Evolutionary conservation across 176 grass and related monocot species (phyloP).

Genomic region (Olyra latifolia): DNA sequence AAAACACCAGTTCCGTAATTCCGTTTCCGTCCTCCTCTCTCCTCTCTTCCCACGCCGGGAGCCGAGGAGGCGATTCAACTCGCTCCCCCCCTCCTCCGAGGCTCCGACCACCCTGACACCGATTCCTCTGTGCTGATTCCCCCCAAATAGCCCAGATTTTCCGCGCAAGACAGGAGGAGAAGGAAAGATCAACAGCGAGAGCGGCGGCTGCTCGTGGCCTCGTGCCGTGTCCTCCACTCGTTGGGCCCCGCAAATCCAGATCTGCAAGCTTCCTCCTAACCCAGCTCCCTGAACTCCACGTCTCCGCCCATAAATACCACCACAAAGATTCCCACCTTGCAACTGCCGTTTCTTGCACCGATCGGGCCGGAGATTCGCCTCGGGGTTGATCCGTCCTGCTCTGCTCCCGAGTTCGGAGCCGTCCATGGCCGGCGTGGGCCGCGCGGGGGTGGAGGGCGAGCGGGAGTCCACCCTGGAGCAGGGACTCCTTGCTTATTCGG

Average conservation of each 20-base stretch:
- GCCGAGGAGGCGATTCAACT: too few species aligned
- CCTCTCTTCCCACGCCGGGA: too few species aligned
- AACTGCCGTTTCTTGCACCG: neutral
- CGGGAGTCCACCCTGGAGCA: conserved; percentile 36
- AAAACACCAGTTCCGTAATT: too few species aligned
- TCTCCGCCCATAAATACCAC: conserved; percentile 2
- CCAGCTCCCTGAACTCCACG: too few species aligned
- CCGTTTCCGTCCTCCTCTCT: too few species aligned
- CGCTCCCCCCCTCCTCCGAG: too few species aligned
- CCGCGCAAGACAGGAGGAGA: too few species aligned
- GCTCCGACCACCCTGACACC: too few species aligned
- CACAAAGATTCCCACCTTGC: neutral
- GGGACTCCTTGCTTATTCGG: conserved; percentile 41
- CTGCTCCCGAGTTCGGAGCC: neutral
- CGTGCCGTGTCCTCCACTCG: conserved; percentile 34
- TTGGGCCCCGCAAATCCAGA: conserved; percentile 33
- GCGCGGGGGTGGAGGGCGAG: conserved; percentile 7
- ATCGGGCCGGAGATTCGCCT: neutral
- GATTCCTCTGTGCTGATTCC: too few species aligned
- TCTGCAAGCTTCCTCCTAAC: conserved; percentile 42
- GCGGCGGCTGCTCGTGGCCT: neutral
- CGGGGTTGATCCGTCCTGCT: neutral
- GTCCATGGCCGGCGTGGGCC: conserved; percentile 30
- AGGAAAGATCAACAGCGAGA: neutral
- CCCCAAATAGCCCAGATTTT: too few species aligned